Percentiles rank a stretch among this genome's conserved stretches.
These are phyloP conservation scores for Paramyrothecium sp. DNA, from an alignment of 2,329 filamentous ascomycete genomes.

Conservation along the genomic window DNA sequence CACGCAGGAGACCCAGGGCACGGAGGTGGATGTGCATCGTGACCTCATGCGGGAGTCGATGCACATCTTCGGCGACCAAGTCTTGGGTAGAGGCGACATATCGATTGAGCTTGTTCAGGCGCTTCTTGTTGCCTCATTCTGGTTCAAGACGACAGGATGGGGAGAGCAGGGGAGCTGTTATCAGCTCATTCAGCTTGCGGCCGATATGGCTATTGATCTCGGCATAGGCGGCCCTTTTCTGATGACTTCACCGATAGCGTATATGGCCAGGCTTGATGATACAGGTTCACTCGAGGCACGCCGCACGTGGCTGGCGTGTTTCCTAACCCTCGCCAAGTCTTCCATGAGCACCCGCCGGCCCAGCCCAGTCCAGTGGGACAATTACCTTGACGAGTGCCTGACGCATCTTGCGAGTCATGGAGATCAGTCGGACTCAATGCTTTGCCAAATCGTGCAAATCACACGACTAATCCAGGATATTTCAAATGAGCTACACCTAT, in stretches of 20 bases:
- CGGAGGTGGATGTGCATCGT: background rate
- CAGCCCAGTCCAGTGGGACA: background rate
- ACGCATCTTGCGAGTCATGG: background rate
- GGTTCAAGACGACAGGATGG: background rate
- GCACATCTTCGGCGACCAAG: background rate
- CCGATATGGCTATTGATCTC: conserved; percentile 1
- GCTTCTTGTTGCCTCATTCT: background rate
- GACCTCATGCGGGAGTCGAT: background rate
- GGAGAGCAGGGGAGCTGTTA: conserved; percentile 1
- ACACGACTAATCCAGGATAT: background rate
- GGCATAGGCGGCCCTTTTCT: background rate
- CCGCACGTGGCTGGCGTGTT: conserved; percentile 2
- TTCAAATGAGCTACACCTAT: background rate
- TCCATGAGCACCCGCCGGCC: conserved; percentile 1
- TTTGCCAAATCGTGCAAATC: background rate
- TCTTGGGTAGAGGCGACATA: background rate
- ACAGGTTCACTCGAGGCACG: background rate
- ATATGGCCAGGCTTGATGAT: background rate
- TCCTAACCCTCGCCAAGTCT: background rate
- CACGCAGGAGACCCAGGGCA: background rate
- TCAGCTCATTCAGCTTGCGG: background rate
- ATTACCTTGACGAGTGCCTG: background rate
- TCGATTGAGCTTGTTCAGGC: background rate
- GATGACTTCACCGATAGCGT: background rate
- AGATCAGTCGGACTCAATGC: background rate